phyloP scores from a whole-genome alignment of 192 early-diverging fungal species.

The Coemansia sp. region DNA sequence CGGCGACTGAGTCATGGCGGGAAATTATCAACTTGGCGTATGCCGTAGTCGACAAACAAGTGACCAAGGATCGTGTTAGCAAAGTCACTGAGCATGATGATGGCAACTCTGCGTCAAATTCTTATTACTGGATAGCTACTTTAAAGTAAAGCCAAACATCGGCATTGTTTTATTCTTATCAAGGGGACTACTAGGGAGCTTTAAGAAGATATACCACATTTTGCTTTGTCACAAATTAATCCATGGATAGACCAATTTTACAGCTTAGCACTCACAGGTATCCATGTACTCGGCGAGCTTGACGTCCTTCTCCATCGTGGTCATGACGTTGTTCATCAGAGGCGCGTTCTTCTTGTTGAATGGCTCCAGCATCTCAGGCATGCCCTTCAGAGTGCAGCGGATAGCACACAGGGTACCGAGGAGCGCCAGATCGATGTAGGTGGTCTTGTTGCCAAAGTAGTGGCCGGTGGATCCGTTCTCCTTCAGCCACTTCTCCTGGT shows the following conservation, averaged over 20 bases:
- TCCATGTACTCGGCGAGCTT: conserved; percentile 4
- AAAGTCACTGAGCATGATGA: conserved; percentile 45
- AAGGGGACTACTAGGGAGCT: neutral
- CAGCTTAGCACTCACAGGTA: neutral
- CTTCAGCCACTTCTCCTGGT: conserved; percentile 50
- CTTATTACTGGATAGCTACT: conserved; percentile 59
- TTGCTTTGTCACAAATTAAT: neutral
- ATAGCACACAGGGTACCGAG: conserved; percentile 2
- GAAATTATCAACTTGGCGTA: conserved; percentile 54
- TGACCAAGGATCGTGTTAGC: conserved; percentile 19
- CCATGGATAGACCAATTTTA: too few species aligned
- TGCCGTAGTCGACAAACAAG: conserved; percentile 50
- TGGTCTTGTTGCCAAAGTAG: conserved; percentile 51
- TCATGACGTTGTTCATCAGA: conserved; percentile 15
- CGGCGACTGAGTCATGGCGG: conserved; percentile 36
- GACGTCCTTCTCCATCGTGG: conserved; percentile 5
- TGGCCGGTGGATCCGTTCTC: conserved; percentile 62
- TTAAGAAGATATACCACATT: neutral
- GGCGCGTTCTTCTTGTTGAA: conserved; percentile 22
- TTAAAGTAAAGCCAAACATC: neutral
- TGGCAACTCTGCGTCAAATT: conserved; percentile 59
- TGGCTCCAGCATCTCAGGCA: conserved; percentile 5
- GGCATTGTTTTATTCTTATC: neutral
- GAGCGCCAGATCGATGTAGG: conserved; percentile 41
- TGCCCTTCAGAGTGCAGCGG: neutral